Evolutionary conservation across 2,329 filamentous ascomycete species (phyloP).

Genomic region (Bertia moriformis): DNA sequence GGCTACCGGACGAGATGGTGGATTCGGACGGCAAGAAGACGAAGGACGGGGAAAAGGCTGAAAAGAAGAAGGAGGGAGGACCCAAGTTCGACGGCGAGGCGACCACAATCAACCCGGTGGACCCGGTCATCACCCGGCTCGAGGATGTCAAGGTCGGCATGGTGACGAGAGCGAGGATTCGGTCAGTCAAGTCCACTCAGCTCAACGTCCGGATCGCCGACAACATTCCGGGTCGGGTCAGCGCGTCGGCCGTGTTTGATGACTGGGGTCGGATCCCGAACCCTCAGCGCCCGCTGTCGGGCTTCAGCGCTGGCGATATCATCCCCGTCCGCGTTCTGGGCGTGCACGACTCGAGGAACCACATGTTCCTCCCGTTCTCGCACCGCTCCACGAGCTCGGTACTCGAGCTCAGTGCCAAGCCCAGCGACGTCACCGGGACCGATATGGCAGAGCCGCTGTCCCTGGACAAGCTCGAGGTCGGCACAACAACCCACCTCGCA

Average conservation of each 20-base stretch:
- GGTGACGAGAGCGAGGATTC: constrained; percentile 61
- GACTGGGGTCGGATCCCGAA: constrained; percentile 74
- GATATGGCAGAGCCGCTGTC: constrained; percentile 30
- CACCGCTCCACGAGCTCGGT: constrained; percentile 72
- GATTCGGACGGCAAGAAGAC: constrained; percentile 31
- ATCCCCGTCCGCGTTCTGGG: constrained; percentile 68
- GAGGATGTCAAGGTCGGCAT: constrained; percentile 63
- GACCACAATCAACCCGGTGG: constrained; percentile 43
- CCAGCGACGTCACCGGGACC: constrained; percentile 40
- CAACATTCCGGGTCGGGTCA: constrained; percentile 80
- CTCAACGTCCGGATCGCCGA: constrained; percentile 80
- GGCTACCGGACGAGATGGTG: constrained; percentile 32
- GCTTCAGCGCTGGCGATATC: constrained; percentile 58
- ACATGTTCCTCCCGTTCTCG: constrained; percentile 80
- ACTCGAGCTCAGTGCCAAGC: constrained; percentile 75
- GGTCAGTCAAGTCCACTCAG: constrained; percentile 80
- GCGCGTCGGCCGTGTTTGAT: constrained; percentile 82
- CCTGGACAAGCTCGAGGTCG: constrained; percentile 58
- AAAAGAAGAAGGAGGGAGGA: constrained; percentile 12
- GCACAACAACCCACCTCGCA: constrained; percentile 59
- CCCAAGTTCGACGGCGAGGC: constrained; percentile 19
- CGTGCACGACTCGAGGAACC: constrained; percentile 76
- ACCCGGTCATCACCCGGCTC: constrained; percentile 46
- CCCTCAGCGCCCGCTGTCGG: constrained; percentile 63
- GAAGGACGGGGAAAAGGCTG: constrained; percentile 19